Evolutionary conservation across 208 protist genomes (phyloP), one percentile per base, ranked within the genome.

Genomic region (Leishmania gerbilli): DNA sequence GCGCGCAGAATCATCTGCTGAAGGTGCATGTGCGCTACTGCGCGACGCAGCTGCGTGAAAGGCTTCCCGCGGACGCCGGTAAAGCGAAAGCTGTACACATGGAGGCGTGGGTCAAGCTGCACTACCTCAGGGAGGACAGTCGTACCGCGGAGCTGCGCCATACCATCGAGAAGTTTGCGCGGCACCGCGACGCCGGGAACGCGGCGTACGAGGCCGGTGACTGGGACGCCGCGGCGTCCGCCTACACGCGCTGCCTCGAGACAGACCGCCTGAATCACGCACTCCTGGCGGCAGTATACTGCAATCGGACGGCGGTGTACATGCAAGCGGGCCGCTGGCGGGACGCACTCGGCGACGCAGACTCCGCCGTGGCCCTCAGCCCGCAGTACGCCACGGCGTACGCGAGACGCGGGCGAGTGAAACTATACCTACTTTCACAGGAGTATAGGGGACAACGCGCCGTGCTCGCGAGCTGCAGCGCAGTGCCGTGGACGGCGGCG

Each of bases 241-340:
- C 90, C 56, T 96, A 97, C 84, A 93, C 92, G 24, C 87, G 84
- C 37, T 92, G 89, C 78, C 88, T 96, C 56, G 78, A 89, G 51
- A 65, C 92, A 53, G 90, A 95, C 84, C 85, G 89, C 64, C 77
- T 79, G 31, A 96, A 97, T 80, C 71, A 79, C 34, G 91, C 88
- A 24, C 87, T 97, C 27, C 79, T 95, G 40, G 86, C 90, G 34
- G 80, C 89, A 45, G 92, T 91, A 6, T 90, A 96, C 81, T 95
- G 92, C 81, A 96, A 97, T 74, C 92, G 95, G 24, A 89, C 93
- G 27, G 92, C 95, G n/a, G 89, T 92, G 55, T 90, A 87, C 69
- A 96, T 96, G 84, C 92, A 98, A 85, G 74, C 79, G 45, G 88
- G 84, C 0, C 83, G 88, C 17, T 96, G 88, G 91, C 76, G 71